A percentile compares a stretch with the other conserved stretches of the same genome.
Evolutionary conservation across 345 rosid genomes (phyloP).

Genomic region (Brassica incana): DNA sequence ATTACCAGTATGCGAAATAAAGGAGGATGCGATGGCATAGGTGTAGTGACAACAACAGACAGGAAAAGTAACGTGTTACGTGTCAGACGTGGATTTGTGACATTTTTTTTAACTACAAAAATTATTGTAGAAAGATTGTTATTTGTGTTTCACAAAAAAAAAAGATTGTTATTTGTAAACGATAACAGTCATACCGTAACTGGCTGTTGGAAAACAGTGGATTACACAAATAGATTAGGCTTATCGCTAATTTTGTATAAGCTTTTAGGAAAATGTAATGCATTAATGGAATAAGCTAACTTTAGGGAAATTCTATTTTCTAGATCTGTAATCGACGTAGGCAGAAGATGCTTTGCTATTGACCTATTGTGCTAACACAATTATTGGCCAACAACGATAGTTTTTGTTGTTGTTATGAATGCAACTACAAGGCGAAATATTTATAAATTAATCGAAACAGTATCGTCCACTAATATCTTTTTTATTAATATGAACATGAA

Average conservation of each 20-base stretch:
- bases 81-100: conserved; percentile 4
- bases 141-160: background rate
- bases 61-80: background rate
- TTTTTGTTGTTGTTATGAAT: background rate
- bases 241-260: too few relatives aligned
- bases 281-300: background rate
- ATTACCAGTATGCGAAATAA: background rate
- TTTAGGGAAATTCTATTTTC: background rate
- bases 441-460: background rate
- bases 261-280: too few relatives aligned
- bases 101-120: background rate
- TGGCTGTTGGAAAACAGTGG: too few relatives aligned
- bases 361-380: background rate
- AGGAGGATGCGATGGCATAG: conserved; percentile 17
- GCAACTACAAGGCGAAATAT: background rate
- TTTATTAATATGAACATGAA: background rate
- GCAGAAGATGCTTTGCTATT: too few relatives aligned
- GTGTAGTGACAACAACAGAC: conserved; percentile 8
- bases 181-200: background rate
- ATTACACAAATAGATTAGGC: too few relatives aligned
- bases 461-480: background rate
- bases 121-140: conserved; percentile 3
- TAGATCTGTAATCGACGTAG: background rate
- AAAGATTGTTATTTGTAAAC: background rate
- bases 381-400: too few relatives aligned